These are phyloP conservation scores for Hymenoscyphus fructigenus DNA, from an alignment of 2,329 filamentous ascomycete genomes.

Conservation along the genomic window DNA sequence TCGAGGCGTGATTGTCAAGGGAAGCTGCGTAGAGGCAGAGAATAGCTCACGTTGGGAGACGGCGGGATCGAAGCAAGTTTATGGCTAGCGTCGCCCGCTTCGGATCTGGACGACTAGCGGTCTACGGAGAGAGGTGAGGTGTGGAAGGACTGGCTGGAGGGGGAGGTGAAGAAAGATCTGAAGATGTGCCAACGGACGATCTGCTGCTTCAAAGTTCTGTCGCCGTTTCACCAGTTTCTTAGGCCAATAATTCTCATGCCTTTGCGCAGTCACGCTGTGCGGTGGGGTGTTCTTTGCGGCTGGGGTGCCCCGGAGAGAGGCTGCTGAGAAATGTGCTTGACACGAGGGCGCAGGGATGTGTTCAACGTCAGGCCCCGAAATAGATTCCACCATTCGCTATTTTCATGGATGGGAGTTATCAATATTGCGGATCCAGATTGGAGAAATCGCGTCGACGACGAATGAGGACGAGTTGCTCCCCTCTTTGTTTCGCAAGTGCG, in stretches of 20 bases:
- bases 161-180: not conserved
- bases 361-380: not conserved
- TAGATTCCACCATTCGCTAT: not conserved
- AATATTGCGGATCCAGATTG: not conserved
- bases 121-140: not conserved
- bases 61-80: not conserved
- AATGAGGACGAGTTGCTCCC: not conserved
- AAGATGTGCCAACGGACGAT: not conserved
- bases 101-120: not conserved
- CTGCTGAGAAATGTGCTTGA: conserved; percentile 1
- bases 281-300: not conserved
- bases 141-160: not conserved
- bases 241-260: not conserved
- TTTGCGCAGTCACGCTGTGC: not conserved
- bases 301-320: not conserved
- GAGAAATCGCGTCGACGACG: not conserved
- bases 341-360: not conserved
- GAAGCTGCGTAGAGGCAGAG: not conserved
- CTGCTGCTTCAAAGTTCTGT: not conserved
- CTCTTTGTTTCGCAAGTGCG: not conserved
- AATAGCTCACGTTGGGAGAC: not conserved
- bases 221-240: not conserved
- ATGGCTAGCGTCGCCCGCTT: not conserved
- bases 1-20: not conserved
- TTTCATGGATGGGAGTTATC: not conserved